These are phyloP conservation scores for Phytophthora palmivora DNA, from an alignment of 352 stramenopile species.

Conservation along the genomic window DNA sequence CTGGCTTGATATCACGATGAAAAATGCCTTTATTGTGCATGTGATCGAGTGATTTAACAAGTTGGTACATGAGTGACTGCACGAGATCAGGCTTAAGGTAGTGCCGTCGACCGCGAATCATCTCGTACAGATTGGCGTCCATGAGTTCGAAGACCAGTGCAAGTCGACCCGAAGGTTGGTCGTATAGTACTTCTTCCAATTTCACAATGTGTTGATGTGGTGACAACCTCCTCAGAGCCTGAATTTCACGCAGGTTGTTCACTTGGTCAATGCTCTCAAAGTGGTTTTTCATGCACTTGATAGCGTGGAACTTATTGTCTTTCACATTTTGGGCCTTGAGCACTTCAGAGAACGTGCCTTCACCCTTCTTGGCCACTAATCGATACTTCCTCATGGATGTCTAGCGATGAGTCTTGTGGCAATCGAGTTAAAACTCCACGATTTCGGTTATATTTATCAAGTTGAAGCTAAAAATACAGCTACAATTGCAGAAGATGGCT, in stretches of 20 bases:
- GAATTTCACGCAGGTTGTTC: slow-evolving; percentile 96
- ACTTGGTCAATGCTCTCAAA: slow-evolving; percentile 97
- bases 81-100: slow-evolving; percentile 89
- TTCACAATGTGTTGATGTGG: slow-evolving; percentile 96
- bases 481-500: too few relatives aligned
- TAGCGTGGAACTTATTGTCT: slow-evolving; percentile 95
- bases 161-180: slow-evolving; percentile 90
- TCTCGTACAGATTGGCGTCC: slow-evolving; percentile 97
- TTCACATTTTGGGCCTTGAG: slow-evolving; percentile 94
- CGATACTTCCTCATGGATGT: slow-evolving; percentile 92
- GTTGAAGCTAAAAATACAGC: not conserved
- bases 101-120: slow-evolving; percentile 91
- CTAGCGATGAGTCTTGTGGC: not conserved
- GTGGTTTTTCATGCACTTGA: slow-evolving; percentile 98
- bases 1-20: slow-evolving; percentile 96
- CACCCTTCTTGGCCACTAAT: slow-evolving; percentile 95
- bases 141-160: slow-evolving; percentile 98
- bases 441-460: not conserved
- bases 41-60: slow-evolving; percentile 95
- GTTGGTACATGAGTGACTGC: slow-evolving; percentile 92
- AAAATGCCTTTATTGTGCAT: slow-evolving; percentile 98
- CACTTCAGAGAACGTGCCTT: slow-evolving; percentile 97
- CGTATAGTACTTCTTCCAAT: slow-evolving; percentile 96
- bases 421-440: not conserved
- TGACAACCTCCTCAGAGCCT: slow-evolving; percentile 92